Base-by-base conservation (phyloP, 2,329 filamentous ascomycete genomes). In the Colletotrichum cuscutae region DNA sequence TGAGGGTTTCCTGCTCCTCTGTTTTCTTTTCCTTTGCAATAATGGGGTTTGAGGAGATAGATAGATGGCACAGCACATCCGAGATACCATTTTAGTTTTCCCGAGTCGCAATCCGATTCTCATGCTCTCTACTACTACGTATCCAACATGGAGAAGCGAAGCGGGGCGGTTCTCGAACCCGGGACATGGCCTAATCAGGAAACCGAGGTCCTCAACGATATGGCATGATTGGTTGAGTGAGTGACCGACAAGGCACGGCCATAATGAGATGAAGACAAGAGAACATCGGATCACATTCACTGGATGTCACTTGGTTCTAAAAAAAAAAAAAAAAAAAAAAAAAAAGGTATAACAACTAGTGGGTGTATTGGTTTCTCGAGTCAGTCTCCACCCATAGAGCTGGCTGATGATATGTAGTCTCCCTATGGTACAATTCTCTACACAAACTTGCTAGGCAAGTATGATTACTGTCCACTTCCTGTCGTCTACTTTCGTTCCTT, bases 11-110 rank as follows among this genome's bases (percentile, higher is more conserved):
- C 7, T 19, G 2, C 15, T 42, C 8, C 6, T 22, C 42, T 49
- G 11, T n/a, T 49, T n/a, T 22, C 8, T n/a, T 49, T n/a, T 49
- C 8, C 19, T 22, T 22, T 49, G 42, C 42, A 22, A 49, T n/a
- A 8, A 49, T 49, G 42, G 8, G 42, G 8, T 11, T 22, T 3
- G 8, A n/a, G 42, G 28, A 46, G 53, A 65, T 28, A 32, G 26
- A 71, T 67, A 73, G 68, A 60, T n/a, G 70, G 60, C 37, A 72
- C 56, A 72, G 60, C 49, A 72, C 56, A 72, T 13, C 49, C 35
- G 61, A 73, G 72, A 74, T 69, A 74, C 72, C 72, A 74, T 32
- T 57, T 19, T 13, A 69, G 58, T 64, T 69, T 68, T 60, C 15
- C 42, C 42, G 19, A 49, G n/a, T 32, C 30, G 30, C 24, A n/a